A percentile compares a stretch with the other conserved stretches of the same genome.
Conservation (phyloP, 2,329 filamentous ascomycete genomes). For the Fusarium chaquense region DNA sequence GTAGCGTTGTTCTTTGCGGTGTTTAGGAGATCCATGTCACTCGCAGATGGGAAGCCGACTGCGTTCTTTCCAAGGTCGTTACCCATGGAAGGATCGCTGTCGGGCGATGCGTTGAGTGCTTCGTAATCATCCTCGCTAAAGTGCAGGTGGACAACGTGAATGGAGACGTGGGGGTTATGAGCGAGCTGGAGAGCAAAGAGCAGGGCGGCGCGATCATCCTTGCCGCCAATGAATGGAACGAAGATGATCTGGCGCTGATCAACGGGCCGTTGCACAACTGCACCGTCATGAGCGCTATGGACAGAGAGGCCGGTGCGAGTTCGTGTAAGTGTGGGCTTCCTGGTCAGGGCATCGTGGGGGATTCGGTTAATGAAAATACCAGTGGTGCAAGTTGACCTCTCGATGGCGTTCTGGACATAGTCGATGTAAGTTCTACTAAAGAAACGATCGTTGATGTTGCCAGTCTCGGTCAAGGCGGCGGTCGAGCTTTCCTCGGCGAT, state of each 20-base stretch:
- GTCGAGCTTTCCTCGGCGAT: constrained; percentile 68
- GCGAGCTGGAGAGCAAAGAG: constrained; percentile 86
- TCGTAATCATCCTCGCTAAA: constrained; percentile 41
- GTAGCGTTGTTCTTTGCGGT: constrained; percentile 39
- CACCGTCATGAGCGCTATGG: constrained; percentile 62
- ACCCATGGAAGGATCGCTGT: constrained; percentile 23
- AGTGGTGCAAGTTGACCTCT: constrained; percentile 79
- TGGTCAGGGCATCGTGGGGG: constrained; percentile 49
- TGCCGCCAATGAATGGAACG: constrained; percentile 85
- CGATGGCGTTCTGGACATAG: constrained; percentile 78
- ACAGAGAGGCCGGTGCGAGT: constrained; percentile 42
- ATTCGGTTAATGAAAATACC: constrained; percentile 63
- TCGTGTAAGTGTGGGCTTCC: constrained; percentile 63
- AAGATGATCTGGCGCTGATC: constrained; percentile 86
- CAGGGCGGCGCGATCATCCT: constrained; percentile 84
- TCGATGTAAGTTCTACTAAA: constrained; percentile 68
- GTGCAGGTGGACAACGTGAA: constrained; percentile 72
- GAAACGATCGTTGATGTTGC: constrained; percentile 45
- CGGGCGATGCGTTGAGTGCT: constrained; percentile 3
- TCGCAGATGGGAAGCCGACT: constrained; percentile 29
- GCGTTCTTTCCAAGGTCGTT: constrained; percentile 23
- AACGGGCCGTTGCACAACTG: constrained; percentile 63
- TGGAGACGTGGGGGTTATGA: constrained; percentile 81
- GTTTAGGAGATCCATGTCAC: constrained; percentile 48
- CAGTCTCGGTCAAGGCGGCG: constrained; percentile 26